phyloP scores from a whole-genome alignment of 176 grass and related monocot genomes.

The Oryza officinalis region DNA sequence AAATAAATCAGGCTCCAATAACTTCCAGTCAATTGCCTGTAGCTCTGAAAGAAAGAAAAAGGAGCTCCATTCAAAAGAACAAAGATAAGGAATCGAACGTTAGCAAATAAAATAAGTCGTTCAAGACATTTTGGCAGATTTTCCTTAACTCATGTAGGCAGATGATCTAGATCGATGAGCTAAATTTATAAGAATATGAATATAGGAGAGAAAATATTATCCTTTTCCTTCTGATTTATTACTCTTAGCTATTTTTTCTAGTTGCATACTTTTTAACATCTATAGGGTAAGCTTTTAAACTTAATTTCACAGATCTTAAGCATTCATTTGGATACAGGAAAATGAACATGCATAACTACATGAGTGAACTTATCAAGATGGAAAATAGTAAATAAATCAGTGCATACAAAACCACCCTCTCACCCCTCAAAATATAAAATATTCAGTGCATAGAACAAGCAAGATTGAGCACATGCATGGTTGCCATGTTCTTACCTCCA shows the following conservation, averaged over 20 bases:
- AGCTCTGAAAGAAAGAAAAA: conserved; percentile 69
- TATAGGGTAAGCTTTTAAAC: background rate
- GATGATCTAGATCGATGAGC: background rate
- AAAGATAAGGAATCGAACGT: conserved; percentile 16
- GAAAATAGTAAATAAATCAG: background rate
- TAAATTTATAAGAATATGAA: conserved; percentile 3
- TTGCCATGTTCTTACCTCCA: conserved; percentile 60
- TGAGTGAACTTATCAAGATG: background rate
- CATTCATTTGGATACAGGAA: background rate
- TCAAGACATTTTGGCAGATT: conserved; percentile 8
- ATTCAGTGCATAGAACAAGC: background rate
- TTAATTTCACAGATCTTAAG: background rate
- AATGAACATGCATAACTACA: background rate
- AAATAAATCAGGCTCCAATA: conserved; percentile 91
- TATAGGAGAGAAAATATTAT: background rate
- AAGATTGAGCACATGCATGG: background rate
- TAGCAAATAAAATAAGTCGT: conserved; percentile 25
- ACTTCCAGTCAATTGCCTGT: conserved; percentile 83
- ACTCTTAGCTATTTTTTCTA: background rate
- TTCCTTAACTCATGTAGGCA: background rate
- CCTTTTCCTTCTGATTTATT: background rate
- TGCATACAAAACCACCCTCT: background rate
- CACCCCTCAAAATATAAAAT: background rate
- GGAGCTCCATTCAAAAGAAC: background rate
- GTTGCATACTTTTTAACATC: background rate